Base-by-base conservation (phyloP, 1,284 basidiomycete genomes). In the Coniophora puteana region DNA sequence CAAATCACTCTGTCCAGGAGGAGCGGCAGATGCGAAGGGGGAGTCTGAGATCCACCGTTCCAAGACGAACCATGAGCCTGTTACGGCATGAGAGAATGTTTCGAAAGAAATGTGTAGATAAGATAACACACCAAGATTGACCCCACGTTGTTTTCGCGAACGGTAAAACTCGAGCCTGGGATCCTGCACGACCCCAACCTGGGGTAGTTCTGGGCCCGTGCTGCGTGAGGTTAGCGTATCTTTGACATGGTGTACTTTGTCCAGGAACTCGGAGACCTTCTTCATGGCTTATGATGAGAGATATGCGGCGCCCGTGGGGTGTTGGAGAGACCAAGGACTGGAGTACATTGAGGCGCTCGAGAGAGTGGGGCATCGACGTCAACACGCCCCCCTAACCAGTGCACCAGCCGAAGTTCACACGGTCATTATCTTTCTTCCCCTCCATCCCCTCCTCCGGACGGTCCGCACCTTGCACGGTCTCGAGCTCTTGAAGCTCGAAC, bases 11-110 rank as follows among this genome's bases (percentile, higher is more conserved):
- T 85, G 74, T 0, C 71, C 79, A 4, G 81, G 80, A 22, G 60
- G 50, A 17, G 51, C 61, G 11, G 84, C 83, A 21, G 59, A 61
- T 4, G 59, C 65, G 53, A 79, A 88, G 0, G 82, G 81, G 2
- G 54, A 37, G 5, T 78, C 71, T 22, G 73, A 57, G 27, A 90
- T 87, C 86, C 87, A 89, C 38, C 75, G 67, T 60, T 90, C 87
- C 10, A 88, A 73, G 2, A 85, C 79, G 49, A 91, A 90, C 84
- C 83, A 87, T 5, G 76, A 80, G 3, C 83, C 82, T 86, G 47
- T 13, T 27, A 29, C 25, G 21, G n/a, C 4, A 5, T 30, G 22
- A 46, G 18, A 23, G 36, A 49, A 45, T 46, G 44, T 16, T 27
- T 40, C 35, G 40, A 37, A 40, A 24, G 39, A 17, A 33, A 13